Conservation (phyloP, 257 asterid genomes). For the Coffea canephora region DNA sequence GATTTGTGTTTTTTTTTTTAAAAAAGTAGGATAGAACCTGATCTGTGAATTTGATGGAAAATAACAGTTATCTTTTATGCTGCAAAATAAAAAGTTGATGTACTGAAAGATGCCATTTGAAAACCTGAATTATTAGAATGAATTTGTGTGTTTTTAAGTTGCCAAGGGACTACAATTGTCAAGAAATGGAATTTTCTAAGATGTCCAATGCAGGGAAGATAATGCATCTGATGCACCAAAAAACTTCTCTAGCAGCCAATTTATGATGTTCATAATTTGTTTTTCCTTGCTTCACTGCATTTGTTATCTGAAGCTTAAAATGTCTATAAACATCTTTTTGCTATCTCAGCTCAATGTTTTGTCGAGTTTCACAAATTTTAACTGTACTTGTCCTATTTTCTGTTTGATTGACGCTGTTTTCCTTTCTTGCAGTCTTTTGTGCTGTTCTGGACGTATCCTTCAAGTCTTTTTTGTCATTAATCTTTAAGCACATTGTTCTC, state of each 20-base stretch:
- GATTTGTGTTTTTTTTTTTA: too few relatives aligned
- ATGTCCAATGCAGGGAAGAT: neutral
- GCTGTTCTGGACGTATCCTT: constrained; percentile 99
- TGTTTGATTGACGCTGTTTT: constrained; percentile 25
- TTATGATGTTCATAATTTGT: neutral
- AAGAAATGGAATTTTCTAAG: neutral
- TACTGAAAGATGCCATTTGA: neutral
- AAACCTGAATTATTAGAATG: neutral
- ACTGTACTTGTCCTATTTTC: neutral
- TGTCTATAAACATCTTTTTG: neutral
- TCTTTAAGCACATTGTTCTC: neutral
- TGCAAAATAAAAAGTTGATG: neutral
- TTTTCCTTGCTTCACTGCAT: neutral
- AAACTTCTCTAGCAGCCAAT: neutral
- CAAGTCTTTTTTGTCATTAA: neutral
- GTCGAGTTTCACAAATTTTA: neutral
- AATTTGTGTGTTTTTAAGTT: neutral
- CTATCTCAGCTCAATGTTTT: neutral
- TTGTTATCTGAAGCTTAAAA: neutral
- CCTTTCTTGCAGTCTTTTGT: constrained; percentile 89
- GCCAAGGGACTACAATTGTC: neutral
- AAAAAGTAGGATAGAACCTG: neutral
- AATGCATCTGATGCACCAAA: neutral
- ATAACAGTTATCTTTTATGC: too few relatives aligned
- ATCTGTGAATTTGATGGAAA: neutral